Base-by-base conservation (phyloP, 345 rosid species). In the Jatropha curcas region DNA sequence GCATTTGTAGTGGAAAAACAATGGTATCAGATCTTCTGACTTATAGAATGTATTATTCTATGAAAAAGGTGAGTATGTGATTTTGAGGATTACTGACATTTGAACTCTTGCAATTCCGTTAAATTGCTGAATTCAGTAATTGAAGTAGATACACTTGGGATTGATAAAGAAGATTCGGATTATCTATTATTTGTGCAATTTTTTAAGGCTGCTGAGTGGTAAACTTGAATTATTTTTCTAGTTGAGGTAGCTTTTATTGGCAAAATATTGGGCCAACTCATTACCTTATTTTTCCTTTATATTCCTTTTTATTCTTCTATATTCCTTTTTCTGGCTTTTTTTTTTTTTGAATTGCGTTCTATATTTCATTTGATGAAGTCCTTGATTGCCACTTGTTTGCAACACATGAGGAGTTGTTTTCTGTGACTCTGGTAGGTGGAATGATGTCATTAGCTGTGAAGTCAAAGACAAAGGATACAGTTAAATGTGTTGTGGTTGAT, bases 391-490 rank as follows among this genome's bases (percentile, higher is more conserved):
- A 45, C 41, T 68, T 51, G 59, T 48, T 73, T 19, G 34, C 61
- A 53, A 50, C 68, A 71, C 55, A 31, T 67, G 33, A 75, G 4
- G 51, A 64, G 59, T 73, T 46, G 10, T 67, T 53, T 63, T 61
- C 45, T 83, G 52, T 80, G 34, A 70, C 33, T 74, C 33, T 82
- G 58, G 13, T 70, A 94, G 98, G 97, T 89, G 98, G 97, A 82
- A 94, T 94, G 98, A 94, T 94, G 97, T 94, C 97, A 3, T 71
- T 94, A 62, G 90, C 87, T 79, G 98, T 94, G 75, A 92, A 80
- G 81, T 82, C 89, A 35, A 94, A 94, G 92, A 85, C 94, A 20
- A 60, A 70, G 6, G 97, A 94, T 78, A 10, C 72, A 62, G 98
- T 94, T 60, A 89, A 86, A 48, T 94, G 97, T 70, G 80, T 80